Evolutionary conservation across 306 rosid genomes (phyloP).

Genomic region (Cicer cuneatum): DNA sequence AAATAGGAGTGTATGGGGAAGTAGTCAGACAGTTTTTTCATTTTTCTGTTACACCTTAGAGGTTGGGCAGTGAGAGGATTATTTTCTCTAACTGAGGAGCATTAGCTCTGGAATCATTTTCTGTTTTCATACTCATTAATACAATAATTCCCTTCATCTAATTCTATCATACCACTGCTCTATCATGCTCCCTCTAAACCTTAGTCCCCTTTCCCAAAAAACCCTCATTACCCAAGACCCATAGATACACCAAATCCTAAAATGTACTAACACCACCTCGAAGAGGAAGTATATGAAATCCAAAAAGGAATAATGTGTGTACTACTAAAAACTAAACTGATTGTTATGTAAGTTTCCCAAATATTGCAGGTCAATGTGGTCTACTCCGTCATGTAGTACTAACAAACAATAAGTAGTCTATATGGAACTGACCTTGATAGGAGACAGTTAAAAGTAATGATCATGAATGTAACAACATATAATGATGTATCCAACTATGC

Average conservation of each 20-base stretch:
- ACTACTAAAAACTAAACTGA: background rate
- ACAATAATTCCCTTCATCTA: too few species aligned
- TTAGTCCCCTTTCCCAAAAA: conserved; percentile 1
- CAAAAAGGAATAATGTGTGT: too few species aligned
- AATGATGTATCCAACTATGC: conserved; percentile 20
- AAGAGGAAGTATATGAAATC: too few species aligned
- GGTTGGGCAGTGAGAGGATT: too few species aligned
- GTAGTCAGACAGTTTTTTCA: too few species aligned
- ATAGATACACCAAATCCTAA: background rate
- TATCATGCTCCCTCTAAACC: background rate
- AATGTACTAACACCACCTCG: too few species aligned
- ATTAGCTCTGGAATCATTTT: too few species aligned
- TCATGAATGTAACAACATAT: background rate
- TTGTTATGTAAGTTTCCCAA: background rate
- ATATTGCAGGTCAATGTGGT: conserved; percentile 6
- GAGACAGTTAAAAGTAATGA: background rate
- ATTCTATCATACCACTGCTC: too few species aligned
- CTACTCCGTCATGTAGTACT: conserved; percentile 14
- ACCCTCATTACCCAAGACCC: background rate
- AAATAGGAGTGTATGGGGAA: too few species aligned
- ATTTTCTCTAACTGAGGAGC: too few species aligned
- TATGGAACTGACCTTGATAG: background rate
- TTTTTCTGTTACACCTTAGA: too few species aligned
- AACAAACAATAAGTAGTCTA: conserved; percentile 3
- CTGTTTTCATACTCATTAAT: too few species aligned